Evolutionary conservation across 139 green algal species (phyloP).

Genomic region (Chlorella sorokiniana): DNA sequence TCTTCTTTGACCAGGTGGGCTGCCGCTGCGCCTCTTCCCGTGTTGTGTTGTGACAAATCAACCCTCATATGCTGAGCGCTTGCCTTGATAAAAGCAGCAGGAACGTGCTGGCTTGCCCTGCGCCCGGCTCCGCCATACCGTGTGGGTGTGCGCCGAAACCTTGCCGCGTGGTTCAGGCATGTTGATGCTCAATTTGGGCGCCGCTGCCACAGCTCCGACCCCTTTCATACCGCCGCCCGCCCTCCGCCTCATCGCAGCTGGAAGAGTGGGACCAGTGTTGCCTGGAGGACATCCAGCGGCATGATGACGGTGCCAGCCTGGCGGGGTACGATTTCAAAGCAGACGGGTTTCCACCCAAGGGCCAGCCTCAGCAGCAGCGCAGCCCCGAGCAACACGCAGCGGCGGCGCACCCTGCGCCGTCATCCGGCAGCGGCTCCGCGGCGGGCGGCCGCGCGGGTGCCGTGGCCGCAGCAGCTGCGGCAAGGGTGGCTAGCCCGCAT

Average conservation of each 20-base stretch:
- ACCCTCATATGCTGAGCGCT: too few species aligned
- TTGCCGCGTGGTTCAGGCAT: not conserved
- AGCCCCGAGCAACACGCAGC: slow-evolving; percentile 6
- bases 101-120: too few species aligned
- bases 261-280: slow-evolving; percentile 52
- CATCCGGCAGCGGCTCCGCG: not conserved
- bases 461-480: not conserved
- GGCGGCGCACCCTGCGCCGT: not conserved
- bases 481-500: not conserved
- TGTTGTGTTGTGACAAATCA: too few species aligned
- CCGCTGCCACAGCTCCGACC: not conserved
- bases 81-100: too few species aligned
- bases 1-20: slow-evolving; percentile 51
- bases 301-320: slow-evolving; percentile 33
- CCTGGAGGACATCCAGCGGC: slow-evolving; percentile 34
- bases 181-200: not conserved
- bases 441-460: not conserved
- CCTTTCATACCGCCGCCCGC: not conserved
- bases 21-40: not conserved
- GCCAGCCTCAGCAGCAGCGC: not conserved
- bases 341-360: slow-evolving; percentile 17
- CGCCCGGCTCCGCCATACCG: too few species aligned
- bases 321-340: slow-evolving; percentile 13
- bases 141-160: too few species aligned
- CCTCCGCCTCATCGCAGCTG: slow-evolving; percentile 8